Evolutionary conservation across 225 moss, liverwort and hornwort species (phyloP).

Genomic region (Polytrichum formosum): DNA sequence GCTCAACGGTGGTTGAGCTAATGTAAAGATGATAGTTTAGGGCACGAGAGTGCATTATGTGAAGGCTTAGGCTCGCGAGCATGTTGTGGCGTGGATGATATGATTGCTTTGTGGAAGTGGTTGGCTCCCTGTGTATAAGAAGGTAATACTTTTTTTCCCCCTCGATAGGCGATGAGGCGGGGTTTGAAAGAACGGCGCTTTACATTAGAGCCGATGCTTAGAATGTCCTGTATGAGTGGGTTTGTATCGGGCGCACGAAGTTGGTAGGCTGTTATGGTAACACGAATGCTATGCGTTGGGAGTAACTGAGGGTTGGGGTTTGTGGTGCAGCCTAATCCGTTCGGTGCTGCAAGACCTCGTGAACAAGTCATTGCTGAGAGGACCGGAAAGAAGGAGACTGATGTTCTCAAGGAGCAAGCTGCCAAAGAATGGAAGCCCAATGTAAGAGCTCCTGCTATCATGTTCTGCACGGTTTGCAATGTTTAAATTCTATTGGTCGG

Average conservation of each 20-base stretch:
- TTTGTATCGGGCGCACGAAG: too few species aligned
- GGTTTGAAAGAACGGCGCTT: not conserved
- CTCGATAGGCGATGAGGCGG: not conserved
- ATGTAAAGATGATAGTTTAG: not conserved
- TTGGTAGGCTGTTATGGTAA: not conserved
- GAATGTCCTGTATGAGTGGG: not conserved
- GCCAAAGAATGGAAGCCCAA: conserved; percentile 98
- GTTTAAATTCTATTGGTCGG: too few species aligned
- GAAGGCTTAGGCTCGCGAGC: not conserved
- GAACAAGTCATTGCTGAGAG: conserved; percentile 99
- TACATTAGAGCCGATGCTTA: not conserved
- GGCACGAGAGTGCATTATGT: not conserved
- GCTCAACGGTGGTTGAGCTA: not conserved
- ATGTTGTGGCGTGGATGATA: too few species aligned
- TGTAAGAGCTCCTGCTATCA: conserved; percentile 34
- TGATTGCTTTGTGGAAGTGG: too few species aligned
- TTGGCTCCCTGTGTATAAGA: too few species aligned
- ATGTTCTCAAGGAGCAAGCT: conserved; percentile 88
- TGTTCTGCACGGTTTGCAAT: too few species aligned
- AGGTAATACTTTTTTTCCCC: not conserved
- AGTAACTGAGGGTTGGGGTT: not conserved
- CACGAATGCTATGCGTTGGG: not conserved
- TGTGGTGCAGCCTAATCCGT: conserved; percentile 82
- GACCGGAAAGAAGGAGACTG: conserved; percentile 93
- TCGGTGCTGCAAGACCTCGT: conserved; percentile 92